Evolutionary conservation across 768 basidiomycete genomes (phyloP).

Genomic region (Amanita pallidorosea): DNA sequence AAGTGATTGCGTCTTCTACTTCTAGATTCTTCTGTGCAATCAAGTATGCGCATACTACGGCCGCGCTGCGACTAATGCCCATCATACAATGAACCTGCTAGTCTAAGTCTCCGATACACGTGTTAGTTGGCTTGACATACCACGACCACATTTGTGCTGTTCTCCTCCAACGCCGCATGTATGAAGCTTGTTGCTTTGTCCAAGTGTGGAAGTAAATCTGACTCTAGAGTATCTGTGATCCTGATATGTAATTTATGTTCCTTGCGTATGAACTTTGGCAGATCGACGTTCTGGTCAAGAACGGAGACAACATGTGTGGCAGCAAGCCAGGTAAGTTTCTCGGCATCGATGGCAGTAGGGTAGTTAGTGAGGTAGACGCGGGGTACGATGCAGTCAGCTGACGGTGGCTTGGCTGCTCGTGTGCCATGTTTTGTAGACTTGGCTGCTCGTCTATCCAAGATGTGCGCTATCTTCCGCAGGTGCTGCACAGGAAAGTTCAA

Average conservation of each 20-base stretch:
- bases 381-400: constrained; percentile 21
- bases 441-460: constrained; percentile 3
- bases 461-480: constrained; percentile 16
- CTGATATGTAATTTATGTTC: constrained; percentile 23
- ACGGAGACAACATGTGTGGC: constrained; percentile 69
- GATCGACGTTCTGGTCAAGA: constrained; percentile 30
- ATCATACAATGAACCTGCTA: constrained; percentile 66
- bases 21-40: constrained; percentile 43
- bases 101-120: neutral
- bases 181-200: constrained; percentile 44
- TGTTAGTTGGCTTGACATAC: constrained; percentile 21
- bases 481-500: constrained; percentile 20
- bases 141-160: constrained; percentile 33
- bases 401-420: too few species aligned
- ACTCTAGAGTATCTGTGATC: constrained; percentile 27
- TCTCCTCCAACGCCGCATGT: constrained; percentile 31
- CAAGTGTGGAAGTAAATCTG: constrained; percentile 35
- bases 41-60: constrained; percentile 67
- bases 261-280: constrained; percentile 21
- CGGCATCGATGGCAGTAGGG: constrained; percentile 36
- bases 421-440: too few species aligned
- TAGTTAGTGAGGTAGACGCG: constrained; percentile 57
- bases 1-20: constrained; percentile 40
- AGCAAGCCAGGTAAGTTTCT: constrained; percentile 41
- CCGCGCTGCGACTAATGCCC: constrained; percentile 68